Conservation (phyloP, 768 basidiomycete genomes). For the Amanita fuliginea region DNA sequence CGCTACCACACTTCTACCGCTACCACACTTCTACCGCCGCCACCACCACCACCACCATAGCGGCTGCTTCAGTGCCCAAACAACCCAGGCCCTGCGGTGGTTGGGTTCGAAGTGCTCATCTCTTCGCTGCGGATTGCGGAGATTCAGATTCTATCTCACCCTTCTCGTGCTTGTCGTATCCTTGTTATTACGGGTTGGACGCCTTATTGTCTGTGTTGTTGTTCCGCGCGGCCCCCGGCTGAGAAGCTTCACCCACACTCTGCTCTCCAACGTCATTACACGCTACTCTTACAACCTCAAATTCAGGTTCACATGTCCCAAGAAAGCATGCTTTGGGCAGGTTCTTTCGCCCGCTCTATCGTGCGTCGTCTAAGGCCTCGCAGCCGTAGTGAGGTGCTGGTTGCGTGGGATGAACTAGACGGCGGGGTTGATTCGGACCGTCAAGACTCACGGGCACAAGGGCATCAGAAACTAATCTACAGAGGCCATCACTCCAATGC, state of each 20-base stretch:
- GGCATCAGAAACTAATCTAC: conserved; percentile 15
- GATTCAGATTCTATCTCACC: not conserved
- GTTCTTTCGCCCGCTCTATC: conserved; percentile 34
- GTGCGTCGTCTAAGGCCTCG: conserved; percentile 25
- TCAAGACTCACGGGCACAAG: conserved; percentile 22
- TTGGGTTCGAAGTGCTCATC: not conserved
- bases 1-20: no score
- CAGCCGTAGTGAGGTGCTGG: conserved; percentile 40
- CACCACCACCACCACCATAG: not conserved
- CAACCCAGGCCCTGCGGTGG: not conserved
- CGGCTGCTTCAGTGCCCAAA: not conserved
- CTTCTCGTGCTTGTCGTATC: not conserved
- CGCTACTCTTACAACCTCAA: not conserved
- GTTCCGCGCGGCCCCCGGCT: not conserved
- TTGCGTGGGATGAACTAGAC: conserved; percentile 43
- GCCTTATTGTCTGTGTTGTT: not conserved
- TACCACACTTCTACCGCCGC: no score
- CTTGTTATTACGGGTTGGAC: not conserved
- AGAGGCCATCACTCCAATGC: not conserved
- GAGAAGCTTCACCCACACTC: not conserved
- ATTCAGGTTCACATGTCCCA: conserved; percentile 3
- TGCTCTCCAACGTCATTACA: conserved; percentile 1
- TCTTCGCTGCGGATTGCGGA: conserved; percentile 2
- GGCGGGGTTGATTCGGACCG: conserved; percentile 33
- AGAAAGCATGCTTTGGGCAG: conserved; percentile 35